Conservation (phyloP, 1,284 basidiomycete genomes). For the Microbotryum intermedium region DNA sequence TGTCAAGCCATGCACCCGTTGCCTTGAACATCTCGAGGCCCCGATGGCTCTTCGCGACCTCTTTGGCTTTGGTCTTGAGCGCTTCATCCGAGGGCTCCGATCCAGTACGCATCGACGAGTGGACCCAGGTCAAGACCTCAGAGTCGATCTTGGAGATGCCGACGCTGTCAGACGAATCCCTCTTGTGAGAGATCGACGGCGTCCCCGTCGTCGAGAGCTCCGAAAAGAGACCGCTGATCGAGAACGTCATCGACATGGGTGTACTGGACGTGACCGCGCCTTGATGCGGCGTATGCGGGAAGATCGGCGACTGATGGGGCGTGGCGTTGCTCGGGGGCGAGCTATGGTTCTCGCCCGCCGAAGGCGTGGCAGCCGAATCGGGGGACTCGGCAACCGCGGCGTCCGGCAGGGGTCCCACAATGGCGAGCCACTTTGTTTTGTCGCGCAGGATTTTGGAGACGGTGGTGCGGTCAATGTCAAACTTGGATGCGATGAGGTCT, state of each 20-base stretch:
- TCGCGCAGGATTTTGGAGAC: conserved; percentile 84
- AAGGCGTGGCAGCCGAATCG: conserved; percentile 48
- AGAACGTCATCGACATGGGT: neutral
- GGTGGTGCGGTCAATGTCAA: conserved; percentile 80
- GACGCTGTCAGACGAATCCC: conserved; percentile 12
- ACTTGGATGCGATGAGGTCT: conserved; percentile 67
- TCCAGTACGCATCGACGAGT: conserved; percentile 44
- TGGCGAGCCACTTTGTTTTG: conserved; percentile 66
- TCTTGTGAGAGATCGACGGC: neutral
- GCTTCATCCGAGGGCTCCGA: conserved; percentile 57
- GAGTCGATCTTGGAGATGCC: conserved; percentile 64
- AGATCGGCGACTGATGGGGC: conserved; percentile 29
- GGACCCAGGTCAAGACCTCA: conserved; percentile 54
- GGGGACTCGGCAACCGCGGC: neutral
- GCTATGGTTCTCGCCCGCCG: conserved; percentile 58
- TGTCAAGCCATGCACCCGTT: conserved; percentile 80
- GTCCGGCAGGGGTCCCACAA: conserved; percentile 9
- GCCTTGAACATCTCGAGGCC: conserved; percentile 68
- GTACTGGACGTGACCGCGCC: conserved; percentile 5
- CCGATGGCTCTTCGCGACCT: conserved; percentile 46
- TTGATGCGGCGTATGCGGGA: conserved; percentile 22
- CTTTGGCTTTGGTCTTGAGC: conserved; percentile 62
- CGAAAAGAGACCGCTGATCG: neutral
- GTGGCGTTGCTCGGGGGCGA: conserved; percentile 37
- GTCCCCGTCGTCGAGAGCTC: neutral